Conservation (phyloP, 495 filamentous ascomycete species). For the Trichoderma erinaceum region DNA sequence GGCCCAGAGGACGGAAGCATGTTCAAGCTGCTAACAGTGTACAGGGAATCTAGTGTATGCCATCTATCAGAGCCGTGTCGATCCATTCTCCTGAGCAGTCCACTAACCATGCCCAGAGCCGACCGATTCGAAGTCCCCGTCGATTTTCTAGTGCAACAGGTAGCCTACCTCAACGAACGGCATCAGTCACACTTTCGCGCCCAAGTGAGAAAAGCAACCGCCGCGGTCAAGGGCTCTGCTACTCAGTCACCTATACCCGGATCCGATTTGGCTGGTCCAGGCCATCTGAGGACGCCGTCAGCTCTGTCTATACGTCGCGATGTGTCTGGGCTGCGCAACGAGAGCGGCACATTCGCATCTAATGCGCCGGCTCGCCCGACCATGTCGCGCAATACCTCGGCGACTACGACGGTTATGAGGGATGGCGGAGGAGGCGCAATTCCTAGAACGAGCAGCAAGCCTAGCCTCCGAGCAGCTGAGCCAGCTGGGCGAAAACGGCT, state of each 20-base stretch:
- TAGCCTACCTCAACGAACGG: constrained; percentile 89
- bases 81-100: constrained; percentile 16
- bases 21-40: constrained; percentile 28
- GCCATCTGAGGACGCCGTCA: constrained; percentile 56
- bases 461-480: constrained; percentile 10
- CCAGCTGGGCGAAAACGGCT: constrained; percentile 28
- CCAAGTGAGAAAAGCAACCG: constrained; percentile 71
- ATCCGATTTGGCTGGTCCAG: constrained; percentile 43
- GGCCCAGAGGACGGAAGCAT: constrained; percentile 1
- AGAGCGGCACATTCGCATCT: constrained; percentile 32
- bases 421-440: constrained; percentile 24
- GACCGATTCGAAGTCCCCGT: constrained; percentile 58
- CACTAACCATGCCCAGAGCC: constrained; percentile 33
- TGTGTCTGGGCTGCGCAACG: constrained; percentile 45
- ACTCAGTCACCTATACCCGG: constrained; percentile 48
- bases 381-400: constrained; percentile 54
- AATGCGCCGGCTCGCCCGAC: constrained; percentile 33
- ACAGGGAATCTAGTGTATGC: constrained; percentile 77
- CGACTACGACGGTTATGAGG: constrained; percentile 45
- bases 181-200: constrained; percentile 83
- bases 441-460: constrained; percentile 11
- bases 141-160: constrained; percentile 87
- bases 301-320: constrained; percentile 62
- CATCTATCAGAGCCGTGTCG: constrained; percentile 4
- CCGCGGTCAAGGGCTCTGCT: constrained; percentile 41